Evolutionary conservation across 106 monocot species (phyloP).

Genomic region (Phalaenopsis aphrodite): DNA sequence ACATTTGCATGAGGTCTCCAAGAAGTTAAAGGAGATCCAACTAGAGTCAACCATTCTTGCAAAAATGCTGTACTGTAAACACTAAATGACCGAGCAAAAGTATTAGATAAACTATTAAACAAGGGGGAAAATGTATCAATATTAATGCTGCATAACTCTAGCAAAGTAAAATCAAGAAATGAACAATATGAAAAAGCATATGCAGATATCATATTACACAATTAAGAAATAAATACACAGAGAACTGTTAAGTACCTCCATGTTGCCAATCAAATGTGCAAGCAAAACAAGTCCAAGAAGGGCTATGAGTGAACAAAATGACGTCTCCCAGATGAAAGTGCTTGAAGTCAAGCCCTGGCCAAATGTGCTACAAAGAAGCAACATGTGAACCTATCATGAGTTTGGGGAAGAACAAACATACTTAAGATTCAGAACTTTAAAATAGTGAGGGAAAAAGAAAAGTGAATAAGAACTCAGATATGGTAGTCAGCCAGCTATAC

Average conservation of each 20-base stretch:
- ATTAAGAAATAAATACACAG: background rate
- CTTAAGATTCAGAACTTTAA: background rate
- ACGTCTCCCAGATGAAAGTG: constrained; percentile 58
- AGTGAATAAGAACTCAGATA: background rate
- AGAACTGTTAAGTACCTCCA: constrained; percentile 36
- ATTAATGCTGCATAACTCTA: background rate
- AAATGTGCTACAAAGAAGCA: constrained; percentile 39
- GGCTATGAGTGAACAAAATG: constrained; percentile 43
- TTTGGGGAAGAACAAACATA: background rate
- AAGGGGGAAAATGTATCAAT: no score
- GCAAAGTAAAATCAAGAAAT: background rate
- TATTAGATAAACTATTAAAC: background rate
- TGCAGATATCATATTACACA: background rate
- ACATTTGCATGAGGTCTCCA: no score
- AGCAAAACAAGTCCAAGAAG: constrained; percentile 56
- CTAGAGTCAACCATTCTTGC: no score
- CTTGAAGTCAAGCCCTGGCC: constrained; percentile 49
- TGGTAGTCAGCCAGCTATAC: background rate
- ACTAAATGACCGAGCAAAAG: background rate
- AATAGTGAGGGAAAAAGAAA: background rate
- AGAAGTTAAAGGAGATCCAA: no score
- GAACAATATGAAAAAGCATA: background rate
- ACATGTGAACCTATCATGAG: background rate
- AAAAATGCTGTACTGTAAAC: no score
- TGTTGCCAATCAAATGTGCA: constrained; percentile 72